Evolutionary conservation across 2,329 filamentous ascomycete genomes (phyloP).

Genomic region (Aspergillus calidoustus): DNA sequence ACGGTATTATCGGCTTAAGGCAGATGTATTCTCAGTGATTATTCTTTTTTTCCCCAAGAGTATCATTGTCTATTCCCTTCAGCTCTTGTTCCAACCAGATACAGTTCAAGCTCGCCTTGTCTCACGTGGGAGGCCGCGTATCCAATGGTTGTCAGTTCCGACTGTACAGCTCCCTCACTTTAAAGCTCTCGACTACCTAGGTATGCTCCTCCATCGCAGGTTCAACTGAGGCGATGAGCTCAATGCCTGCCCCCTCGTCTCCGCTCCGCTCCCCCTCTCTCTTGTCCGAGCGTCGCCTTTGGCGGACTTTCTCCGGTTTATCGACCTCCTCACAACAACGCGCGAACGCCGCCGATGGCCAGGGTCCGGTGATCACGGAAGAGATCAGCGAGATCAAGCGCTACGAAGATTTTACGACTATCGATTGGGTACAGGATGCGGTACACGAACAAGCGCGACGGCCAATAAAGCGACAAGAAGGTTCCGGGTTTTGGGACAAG

Average conservation of each 20-base stretch:
- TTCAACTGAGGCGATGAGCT: slow-evolving; percentile 47
- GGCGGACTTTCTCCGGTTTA: slow-evolving; percentile 57
- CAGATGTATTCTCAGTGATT: background rate
- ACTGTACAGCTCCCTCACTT: slow-evolving; percentile 13
- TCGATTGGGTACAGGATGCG: slow-evolving; percentile 98
- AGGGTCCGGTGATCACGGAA: slow-evolving; percentile 77
- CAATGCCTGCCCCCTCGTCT: slow-evolving; percentile 40
- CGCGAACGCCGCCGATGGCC: slow-evolving; percentile 59
- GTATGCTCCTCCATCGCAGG: slow-evolving; percentile 31
- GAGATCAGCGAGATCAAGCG: slow-evolving; percentile 98
- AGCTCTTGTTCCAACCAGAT: background rate
- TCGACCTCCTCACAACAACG: slow-evolving; percentile 56
- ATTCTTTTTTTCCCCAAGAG: background rate
- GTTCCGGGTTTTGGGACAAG: slow-evolving; percentile 72
- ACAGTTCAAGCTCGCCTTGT: slow-evolving; percentile 5
- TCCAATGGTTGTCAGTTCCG: slow-evolving; percentile 13
- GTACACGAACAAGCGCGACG: slow-evolving; percentile 85
- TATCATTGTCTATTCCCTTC: background rate
- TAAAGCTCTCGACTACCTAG: slow-evolving; percentile 21
- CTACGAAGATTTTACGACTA: slow-evolving; percentile 97
- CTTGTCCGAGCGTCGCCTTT: slow-evolving; percentile 37
- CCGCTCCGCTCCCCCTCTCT: slow-evolving; percentile 36
- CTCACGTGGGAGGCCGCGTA: slow-evolving; percentile 27
- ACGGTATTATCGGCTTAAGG: background rate
- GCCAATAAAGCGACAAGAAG: slow-evolving; percentile 73